phyloP scores from a whole-genome alignment of 2,329 filamentous ascomycete genomes.

The Sclerotinia sclerotiorum region DNA sequence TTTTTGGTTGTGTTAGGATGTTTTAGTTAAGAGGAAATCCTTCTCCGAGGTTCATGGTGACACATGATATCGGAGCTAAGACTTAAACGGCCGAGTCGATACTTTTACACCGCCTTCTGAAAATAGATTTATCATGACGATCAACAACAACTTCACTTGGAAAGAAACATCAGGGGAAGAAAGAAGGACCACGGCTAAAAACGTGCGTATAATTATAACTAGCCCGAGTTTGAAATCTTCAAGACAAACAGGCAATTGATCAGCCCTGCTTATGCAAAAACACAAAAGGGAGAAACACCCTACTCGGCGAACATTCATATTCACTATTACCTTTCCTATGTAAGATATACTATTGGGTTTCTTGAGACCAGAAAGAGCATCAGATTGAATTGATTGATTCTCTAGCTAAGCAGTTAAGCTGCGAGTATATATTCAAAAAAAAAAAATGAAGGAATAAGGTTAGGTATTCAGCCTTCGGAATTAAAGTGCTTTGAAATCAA shows the following conservation, averaged over 20 bases:
- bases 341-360: no score
- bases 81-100: background rate
- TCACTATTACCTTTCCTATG: background rate
- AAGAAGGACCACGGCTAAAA: background rate
- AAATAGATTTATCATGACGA: background rate
- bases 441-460: no score
- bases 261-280: no score
- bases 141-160: background rate
- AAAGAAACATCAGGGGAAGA: background rate
- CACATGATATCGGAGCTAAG: conserved; percentile 7
- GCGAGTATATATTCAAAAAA: no score
- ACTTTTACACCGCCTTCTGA: background rate
- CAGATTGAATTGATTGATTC: no score
- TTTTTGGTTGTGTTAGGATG: conserved; percentile 13
- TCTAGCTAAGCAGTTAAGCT: no score
- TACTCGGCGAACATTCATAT: background rate
- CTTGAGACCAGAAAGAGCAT: no score
- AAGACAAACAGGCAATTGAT: background rate
- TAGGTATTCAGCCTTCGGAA: no score
- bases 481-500: no score
- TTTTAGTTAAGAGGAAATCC: conserved; percentile 14
- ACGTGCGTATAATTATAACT: background rate
- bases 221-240: no score
- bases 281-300: background rate
- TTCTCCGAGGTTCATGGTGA: conserved; percentile 14